phyloP scores from a whole-genome alignment of 2,329 filamentous ascomycete species.

The Fusarium lyarnte region DNA sequence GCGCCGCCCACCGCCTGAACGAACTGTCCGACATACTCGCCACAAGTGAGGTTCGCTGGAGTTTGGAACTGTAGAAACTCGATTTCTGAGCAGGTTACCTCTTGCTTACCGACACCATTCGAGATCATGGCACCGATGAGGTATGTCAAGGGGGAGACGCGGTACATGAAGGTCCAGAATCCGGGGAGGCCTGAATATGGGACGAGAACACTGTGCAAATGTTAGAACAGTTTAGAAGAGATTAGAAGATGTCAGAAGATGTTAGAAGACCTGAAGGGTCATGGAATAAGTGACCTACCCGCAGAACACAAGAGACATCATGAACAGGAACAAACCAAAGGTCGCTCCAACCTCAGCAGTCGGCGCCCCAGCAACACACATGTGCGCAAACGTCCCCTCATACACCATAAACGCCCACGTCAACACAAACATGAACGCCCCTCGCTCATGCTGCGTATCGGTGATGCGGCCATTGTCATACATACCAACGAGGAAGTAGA shows the following conservation, averaged over 20 bases:
- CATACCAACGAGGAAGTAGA: constrained; percentile 73
- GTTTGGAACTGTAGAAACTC: constrained; percentile 72
- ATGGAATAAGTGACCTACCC: constrained; percentile 3
- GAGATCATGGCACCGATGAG: constrained; percentile 70
- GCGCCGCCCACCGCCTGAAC: constrained; percentile 57
- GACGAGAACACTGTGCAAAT: constrained; percentile 63
- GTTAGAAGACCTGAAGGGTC: accelerated
- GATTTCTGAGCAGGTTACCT: constrained; percentile 55
- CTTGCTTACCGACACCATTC: constrained; percentile 6
- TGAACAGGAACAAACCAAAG: constrained; percentile 53
- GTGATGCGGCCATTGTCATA: constrained; percentile 71
- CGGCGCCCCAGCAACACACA: constrained; percentile 70
- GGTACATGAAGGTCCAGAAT: constrained; percentile 80
- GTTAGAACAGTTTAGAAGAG: neutral
- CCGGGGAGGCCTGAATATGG: constrained; percentile 64
- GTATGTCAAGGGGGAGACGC: constrained; percentile 70
- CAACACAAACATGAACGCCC: constrained; percentile 68
- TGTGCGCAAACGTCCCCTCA: constrained; percentile 70
- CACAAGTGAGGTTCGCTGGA: constrained; percentile 62
- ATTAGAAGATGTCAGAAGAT: accelerated
- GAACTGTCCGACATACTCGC: constrained; percentile 57
- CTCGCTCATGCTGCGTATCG: constrained; percentile 63
- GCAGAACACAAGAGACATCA: constrained; percentile 35
- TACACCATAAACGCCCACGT: constrained; percentile 71
- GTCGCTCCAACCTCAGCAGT: constrained; percentile 49